phyloP scores from a whole-genome alignment of 1,284 basidiomycete species.

The Farysia itapuensis region DNA sequence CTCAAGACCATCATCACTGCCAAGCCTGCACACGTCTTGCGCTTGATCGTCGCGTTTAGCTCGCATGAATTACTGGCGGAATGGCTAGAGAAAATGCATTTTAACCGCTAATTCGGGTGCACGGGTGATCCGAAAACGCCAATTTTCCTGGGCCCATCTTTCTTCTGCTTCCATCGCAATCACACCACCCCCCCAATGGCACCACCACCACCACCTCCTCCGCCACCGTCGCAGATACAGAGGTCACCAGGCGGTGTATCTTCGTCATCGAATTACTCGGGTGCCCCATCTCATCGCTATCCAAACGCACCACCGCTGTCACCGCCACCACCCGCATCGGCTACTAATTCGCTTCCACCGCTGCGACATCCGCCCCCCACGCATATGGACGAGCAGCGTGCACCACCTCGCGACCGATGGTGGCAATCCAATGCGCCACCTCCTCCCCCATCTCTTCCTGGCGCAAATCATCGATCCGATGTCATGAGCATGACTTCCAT shows the following conservation, averaged over 20 bases:
- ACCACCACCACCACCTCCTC: constrained; percentile 20
- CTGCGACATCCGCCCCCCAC: constrained; percentile 23
- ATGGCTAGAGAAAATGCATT: too few species aligned
- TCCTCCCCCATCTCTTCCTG: too few species aligned
- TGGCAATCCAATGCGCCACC: constrained; percentile 7
- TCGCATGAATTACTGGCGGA: too few species aligned
- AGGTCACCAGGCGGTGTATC: constrained; percentile 3
- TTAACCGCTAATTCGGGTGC: too few species aligned
- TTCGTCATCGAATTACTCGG: background rate
- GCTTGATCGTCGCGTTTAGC: too few species aligned
- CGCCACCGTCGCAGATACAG: constrained; percentile 7
- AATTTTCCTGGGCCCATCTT: too few species aligned
- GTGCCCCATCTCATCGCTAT: background rate
- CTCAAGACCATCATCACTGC: too few species aligned
- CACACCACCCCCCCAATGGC: too few species aligned
- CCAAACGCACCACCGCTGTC: constrained; percentile 3
- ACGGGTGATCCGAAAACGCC: too few species aligned
- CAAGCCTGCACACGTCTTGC: too few species aligned
- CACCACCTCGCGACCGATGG: constrained; percentile 22
- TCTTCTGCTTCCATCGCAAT: too few species aligned
- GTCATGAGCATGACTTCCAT: constrained; percentile 50
- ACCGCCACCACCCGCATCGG: constrained; percentile 5
- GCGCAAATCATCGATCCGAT: constrained; percentile 17
- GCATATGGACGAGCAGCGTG: constrained; percentile 19
- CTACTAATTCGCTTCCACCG: constrained; percentile 13